Percentiles rank a stretch among this genome's conserved stretches.
Conservation (phyloP, 345 rosid genomes). For the Iberis pinnata region DNA sequence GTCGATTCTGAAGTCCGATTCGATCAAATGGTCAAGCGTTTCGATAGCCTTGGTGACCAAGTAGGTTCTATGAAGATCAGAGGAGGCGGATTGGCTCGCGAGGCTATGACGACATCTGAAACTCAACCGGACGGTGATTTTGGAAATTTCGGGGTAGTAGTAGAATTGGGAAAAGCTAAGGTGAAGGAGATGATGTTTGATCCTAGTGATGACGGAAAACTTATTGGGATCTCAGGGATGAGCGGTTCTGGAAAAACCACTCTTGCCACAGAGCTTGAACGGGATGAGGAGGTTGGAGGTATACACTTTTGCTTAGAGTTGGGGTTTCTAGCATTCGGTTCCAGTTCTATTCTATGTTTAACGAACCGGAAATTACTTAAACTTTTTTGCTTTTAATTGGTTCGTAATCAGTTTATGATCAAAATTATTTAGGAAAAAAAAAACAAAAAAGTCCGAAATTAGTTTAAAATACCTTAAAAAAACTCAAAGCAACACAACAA, state of each 20-base stretch:
- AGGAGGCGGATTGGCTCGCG: slow-evolving; percentile 48
- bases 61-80: slow-evolving; percentile 62
- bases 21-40: slow-evolving; percentile 42
- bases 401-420: no score
- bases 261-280: slow-evolving; percentile 53
- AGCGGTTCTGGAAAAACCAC: slow-evolving; percentile 46
- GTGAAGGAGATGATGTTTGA: slow-evolving; percentile 65
- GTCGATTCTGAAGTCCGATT: slow-evolving; percentile 39
- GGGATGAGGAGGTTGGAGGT: slow-evolving; percentile 58
- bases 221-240: slow-evolving; percentile 71
- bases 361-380: no score
- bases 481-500: no score
- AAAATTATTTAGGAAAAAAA: no score
- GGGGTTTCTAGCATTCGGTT: no score
- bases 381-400: no score
- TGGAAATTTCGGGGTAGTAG: slow-evolving; percentile 33
- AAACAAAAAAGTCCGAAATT: no score
- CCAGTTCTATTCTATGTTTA: no score
- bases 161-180: slow-evolving; percentile 56
- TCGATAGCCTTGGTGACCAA: slow-evolving; percentile 38
- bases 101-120: slow-evolving; percentile 44
- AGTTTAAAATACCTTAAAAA: no score
- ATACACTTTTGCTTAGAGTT: no score
- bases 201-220: slow-evolving; percentile 17
- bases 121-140: slow-evolving; percentile 26